Conservation (phyloP, 2,329 filamentous ascomycete genomes). For the Monilinia laxa region DNA sequence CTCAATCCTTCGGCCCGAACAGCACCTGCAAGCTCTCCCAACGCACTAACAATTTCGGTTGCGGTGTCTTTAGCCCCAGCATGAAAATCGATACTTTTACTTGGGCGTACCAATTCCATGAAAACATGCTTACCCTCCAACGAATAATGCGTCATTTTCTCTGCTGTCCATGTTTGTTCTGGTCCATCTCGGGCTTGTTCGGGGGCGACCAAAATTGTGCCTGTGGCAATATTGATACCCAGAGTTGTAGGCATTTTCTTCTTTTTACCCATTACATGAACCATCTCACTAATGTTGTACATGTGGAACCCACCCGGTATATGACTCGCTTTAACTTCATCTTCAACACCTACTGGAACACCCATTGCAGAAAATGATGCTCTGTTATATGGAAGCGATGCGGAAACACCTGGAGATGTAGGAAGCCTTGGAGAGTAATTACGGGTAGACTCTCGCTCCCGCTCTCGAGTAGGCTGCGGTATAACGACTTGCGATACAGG, state of each 20-base stretch:
- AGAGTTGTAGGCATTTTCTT: slow-evolving; percentile 98
- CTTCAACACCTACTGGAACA: slow-evolving; percentile 46
- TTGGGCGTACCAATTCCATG: slow-evolving; percentile 85
- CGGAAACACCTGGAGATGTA: slow-evolving; percentile 43
- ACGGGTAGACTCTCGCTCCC: slow-evolving; percentile 30
- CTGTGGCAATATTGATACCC: slow-evolving; percentile 87
- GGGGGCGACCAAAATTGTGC: slow-evolving; percentile 85
- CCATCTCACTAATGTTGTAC: slow-evolving; percentile 97
- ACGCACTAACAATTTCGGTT: slow-evolving; percentile 81
- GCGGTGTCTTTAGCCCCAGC: slow-evolving; percentile 97
- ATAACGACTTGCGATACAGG: slow-evolving; percentile 56
- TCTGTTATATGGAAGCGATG: slow-evolving; percentile 57
- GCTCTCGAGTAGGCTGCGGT: slow-evolving; percentile 39
- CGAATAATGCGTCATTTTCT: slow-evolving; percentile 95
- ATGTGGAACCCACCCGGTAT: slow-evolving; percentile 84
- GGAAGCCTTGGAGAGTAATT: slow-evolving; percentile 41
- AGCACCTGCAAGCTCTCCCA: slow-evolving; percentile 87
- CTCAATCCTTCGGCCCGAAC: slow-evolving; percentile 78
- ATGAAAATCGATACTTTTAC: slow-evolving; percentile 94
- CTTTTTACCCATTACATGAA: slow-evolving; percentile 88
- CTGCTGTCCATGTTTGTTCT: slow-evolving; percentile 88
- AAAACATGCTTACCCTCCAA: slow-evolving; percentile 98
- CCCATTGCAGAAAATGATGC: slow-evolving; percentile 40
- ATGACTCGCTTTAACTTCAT: slow-evolving; percentile 43
- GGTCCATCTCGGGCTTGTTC: slow-evolving; percentile 81